Evolutionary conservation across 176 grass and related monocot species (phyloP).

Genomic region (Aegilops speltoides): DNA sequence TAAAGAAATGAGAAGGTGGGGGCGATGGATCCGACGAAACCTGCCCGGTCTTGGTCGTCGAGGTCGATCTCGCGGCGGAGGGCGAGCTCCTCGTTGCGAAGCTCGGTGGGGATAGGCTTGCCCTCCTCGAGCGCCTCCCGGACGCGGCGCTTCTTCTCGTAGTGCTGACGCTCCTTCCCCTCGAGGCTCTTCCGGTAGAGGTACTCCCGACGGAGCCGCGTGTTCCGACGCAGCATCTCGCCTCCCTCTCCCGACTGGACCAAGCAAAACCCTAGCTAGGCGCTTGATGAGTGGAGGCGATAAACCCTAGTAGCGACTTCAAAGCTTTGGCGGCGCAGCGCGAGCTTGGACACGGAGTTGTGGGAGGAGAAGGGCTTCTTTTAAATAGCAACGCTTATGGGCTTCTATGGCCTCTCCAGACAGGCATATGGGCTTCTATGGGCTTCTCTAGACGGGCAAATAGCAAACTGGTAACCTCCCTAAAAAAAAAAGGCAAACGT

Average conservation of each 20-base stretch:
- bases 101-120: slow-evolving; percentile 83
- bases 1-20: neutral
- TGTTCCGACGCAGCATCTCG: slow-evolving; percentile 60
- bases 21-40: slow-evolving; percentile 8
- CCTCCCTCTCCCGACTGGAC: neutral
- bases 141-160: slow-evolving; percentile 90
- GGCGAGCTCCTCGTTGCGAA: slow-evolving; percentile 67
- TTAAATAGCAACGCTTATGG: neutral
- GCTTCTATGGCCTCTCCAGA: neutral
- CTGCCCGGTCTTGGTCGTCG: slow-evolving; percentile 60
- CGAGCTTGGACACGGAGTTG: neutral
- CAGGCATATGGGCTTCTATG: neutral
- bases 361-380: neutral
- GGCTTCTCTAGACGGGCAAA: neutral
- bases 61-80: slow-evolving; percentile 85
- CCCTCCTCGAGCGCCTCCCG: slow-evolving; percentile 81
- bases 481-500: too few species aligned
- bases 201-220: slow-evolving; percentile 55
- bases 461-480: too few species aligned
- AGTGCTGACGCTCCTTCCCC: slow-evolving; percentile 71
- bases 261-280: slow-evolving; percentile 19
- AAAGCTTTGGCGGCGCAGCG: slow-evolving; percentile 15
- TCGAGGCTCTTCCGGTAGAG: slow-evolving; percentile 79
- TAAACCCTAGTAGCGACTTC: slow-evolving; percentile 27
- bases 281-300: neutral